Evolutionary conservation across 1,284 basidiomycete genomes (phyloP).

Genomic region (Puccinia polysora): DNA sequence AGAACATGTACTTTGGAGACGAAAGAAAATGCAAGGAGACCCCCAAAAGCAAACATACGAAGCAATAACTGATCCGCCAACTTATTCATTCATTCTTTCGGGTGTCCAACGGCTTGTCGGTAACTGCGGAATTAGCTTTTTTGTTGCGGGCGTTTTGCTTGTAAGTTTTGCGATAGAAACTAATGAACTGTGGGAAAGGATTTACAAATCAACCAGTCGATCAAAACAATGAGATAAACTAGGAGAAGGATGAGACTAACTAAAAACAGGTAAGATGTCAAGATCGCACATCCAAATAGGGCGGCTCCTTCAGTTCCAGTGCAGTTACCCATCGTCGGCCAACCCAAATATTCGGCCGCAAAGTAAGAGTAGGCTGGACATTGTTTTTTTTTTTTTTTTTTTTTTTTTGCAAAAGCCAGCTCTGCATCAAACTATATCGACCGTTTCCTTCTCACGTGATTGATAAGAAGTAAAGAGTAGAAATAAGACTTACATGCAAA

Average conservation of each 20-base stretch:
- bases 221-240: not conserved
- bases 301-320: conserved; percentile 84
- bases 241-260: conserved; percentile 61
- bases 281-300: conserved; percentile 76
- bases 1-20: no score
- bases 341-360: conserved; percentile 60
- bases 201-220: not conserved
- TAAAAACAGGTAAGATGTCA: conserved; percentile 81
- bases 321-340: conserved; percentile 74
- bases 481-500: conserved; percentile 73
- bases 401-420: no score
- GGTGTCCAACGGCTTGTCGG: not conserved
- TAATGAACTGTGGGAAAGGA: conserved; percentile 50
- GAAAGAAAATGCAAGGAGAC: no score
- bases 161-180: conserved; percentile 54
- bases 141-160: conserved; percentile 47
- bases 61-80: no score
- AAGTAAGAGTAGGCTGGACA: conserved; percentile 81
- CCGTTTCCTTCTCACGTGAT: no score
- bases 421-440: no score
- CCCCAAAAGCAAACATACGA: no score
- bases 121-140: not conserved
- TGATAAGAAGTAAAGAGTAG: no score
- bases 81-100: not conserved
- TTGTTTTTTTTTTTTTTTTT: no score